These are phyloP conservation scores for Phytophthora boehmeriae DNA, from an alignment of 352 stramenopile genomes.

Conservation along the genomic window DNA sequence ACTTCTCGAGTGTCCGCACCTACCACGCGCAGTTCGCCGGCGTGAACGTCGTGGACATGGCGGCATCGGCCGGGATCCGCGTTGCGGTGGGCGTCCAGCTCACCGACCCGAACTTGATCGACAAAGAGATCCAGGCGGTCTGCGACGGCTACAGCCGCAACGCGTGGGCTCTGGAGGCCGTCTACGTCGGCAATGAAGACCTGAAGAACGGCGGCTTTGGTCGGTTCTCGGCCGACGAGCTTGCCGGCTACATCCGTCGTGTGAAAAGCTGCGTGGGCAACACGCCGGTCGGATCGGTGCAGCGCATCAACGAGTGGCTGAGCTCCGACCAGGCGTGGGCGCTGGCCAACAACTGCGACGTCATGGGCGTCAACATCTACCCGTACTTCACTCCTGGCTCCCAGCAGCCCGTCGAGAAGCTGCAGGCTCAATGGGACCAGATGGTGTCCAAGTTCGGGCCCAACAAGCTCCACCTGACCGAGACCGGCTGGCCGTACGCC, in stretches of 20 bases:
- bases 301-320: constrained; percentile 71
- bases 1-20: constrained; percentile 72
- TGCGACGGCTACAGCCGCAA: constrained; percentile 47
- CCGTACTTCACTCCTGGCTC: constrained; percentile 54
- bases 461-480: constrained; percentile 47
- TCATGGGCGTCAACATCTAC: constrained; percentile 44
- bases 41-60: constrained; percentile 54
- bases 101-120: constrained; percentile 38
- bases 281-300: constrained; percentile 65
- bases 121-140: constrained; percentile 57
- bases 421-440: constrained; percentile 51
- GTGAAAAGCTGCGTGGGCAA: constrained; percentile 53
- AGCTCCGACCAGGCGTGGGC: constrained; percentile 27
- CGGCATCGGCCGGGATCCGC: constrained; percentile 46
- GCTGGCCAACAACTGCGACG: constrained; percentile 40
- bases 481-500: constrained; percentile 63
- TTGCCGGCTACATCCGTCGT: constrained; percentile 50
- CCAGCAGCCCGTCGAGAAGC: constrained; percentile 45
- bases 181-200: constrained; percentile 81
- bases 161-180: constrained; percentile 46
- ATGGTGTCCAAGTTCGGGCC: constrained; percentile 45
- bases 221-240: constrained; percentile 31
- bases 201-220: constrained; percentile 53
- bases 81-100: constrained; percentile 68
- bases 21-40: constrained; percentile 63